phyloP scores from a whole-genome alignment of 805 yeast genomes.

The Priceomyces carsonii region DNA sequence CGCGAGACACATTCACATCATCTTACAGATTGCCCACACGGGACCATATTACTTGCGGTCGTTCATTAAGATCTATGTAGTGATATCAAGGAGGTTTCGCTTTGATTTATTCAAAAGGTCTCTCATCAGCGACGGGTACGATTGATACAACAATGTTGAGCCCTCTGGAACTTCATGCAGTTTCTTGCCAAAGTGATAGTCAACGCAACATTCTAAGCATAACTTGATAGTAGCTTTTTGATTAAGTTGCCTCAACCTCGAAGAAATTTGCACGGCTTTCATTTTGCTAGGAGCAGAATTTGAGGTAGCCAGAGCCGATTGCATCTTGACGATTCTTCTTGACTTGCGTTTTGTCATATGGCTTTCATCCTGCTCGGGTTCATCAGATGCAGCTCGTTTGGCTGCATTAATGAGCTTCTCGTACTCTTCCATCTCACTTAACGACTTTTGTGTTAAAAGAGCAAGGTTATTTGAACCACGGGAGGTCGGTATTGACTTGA shows the following conservation, averaged over 20 bases:
- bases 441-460: constrained; percentile 1
- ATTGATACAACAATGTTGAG: constrained; percentile 21
- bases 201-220: constrained; percentile 32
- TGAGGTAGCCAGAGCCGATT: neutral
- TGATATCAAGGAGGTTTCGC: constrained; percentile 9
- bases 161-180: constrained; percentile 21
- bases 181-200: constrained; percentile 17
- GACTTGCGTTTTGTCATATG: constrained; percentile 10
- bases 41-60: too few species aligned
- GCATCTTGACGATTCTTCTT: constrained; percentile 7
- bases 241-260: constrained; percentile 26
- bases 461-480: constrained; percentile 9
- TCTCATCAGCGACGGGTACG: constrained; percentile 21
- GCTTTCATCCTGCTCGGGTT: constrained; percentile 2
- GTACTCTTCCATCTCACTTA: constrained; percentile 18
- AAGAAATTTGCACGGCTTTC: constrained; percentile 19
- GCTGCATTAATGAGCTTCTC: constrained; percentile 18
- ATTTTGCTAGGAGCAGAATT: constrained; percentile 14
- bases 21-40: too few species aligned
- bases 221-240: constrained; percentile 22
- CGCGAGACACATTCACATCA: too few species aligned
- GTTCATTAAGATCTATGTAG: constrained; percentile 1
- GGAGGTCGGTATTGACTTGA: neutral
- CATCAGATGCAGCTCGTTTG: constrained; percentile 13
- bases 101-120: constrained; percentile 18